Conservation (phyloP, 179 eudicot species). For the Corrigiola litoralis region DNA sequence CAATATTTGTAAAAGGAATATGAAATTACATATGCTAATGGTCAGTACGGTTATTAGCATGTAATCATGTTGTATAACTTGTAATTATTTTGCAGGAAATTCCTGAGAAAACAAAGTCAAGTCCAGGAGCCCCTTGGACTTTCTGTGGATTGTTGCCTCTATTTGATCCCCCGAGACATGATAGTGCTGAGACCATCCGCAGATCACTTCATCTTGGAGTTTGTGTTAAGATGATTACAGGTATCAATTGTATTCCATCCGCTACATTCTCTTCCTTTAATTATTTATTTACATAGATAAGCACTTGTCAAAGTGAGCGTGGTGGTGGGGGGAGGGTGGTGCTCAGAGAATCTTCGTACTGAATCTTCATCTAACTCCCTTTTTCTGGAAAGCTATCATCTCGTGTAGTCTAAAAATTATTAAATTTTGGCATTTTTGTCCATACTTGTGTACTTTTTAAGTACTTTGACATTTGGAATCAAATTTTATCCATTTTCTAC, state of each 20-base stretch:
- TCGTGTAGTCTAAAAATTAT: too few species aligned
- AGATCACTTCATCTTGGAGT: constrained; percentile 78
- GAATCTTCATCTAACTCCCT: too few species aligned
- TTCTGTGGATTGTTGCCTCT: constrained; percentile 72
- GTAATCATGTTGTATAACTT: neutral
- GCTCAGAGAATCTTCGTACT: neutral
- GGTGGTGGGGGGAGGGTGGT: neutral
- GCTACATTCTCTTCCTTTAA: neutral
- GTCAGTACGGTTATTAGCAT: neutral
- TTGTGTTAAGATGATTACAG: constrained; percentile 79
- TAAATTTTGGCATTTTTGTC: neutral
- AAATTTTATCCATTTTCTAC: neutral
- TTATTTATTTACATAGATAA: neutral
- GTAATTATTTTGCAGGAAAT: constrained; percentile 37
- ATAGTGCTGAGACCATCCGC: constrained; percentile 78
- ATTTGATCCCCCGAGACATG: constrained; percentile 84
- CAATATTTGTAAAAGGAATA: too few species aligned
- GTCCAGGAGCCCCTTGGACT: constrained; percentile 68
- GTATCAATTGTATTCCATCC: constrained; percentile 20
- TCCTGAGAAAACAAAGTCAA: constrained; percentile 55
- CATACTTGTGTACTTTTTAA: neutral
- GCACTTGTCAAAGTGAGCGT: neutral
- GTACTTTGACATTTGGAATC: neutral
- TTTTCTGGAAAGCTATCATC: too few species aligned
- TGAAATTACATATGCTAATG: neutral